Percentiles rank a stretch among this genome's conserved stretches.
Evolutionary conservation across 176 grass and related monocot genomes (phyloP).

Genomic region (Oryza officinalis): DNA sequence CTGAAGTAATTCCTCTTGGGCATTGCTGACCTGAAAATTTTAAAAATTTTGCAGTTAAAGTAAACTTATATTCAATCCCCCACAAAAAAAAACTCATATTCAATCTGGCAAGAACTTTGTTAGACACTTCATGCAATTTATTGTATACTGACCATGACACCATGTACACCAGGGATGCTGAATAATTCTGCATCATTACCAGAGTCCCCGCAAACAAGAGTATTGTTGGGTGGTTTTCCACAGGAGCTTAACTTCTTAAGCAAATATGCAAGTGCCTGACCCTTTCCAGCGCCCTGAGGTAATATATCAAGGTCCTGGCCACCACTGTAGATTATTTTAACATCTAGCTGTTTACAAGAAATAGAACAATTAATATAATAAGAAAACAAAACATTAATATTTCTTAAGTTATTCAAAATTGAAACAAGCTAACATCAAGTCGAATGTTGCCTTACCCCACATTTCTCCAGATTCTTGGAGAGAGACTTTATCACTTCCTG

Average conservation of each 20-base stretch:
- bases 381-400: neutral
- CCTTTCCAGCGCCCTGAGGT: conserved; percentile 84
- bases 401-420: neutral
- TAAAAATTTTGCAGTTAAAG: conserved; percentile 23
- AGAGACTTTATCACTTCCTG: conserved; percentile 68
- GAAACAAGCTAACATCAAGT: neutral
- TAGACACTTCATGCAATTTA: neutral
- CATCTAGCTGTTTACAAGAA: conserved; percentile 67
- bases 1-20: conserved; percentile 74
- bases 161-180: conserved; percentile 74
- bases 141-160: conserved; percentile 78
- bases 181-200: conserved; percentile 89
- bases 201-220: conserved; percentile 88
- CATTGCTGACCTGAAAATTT: conserved; percentile 70
- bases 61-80: conserved; percentile 14
- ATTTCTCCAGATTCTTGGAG: conserved; percentile 49
- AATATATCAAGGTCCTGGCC: conserved; percentile 85
- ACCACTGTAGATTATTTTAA: conserved; percentile 90
- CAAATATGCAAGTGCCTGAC: conserved; percentile 89
- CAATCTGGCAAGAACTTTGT: conserved; percentile 7
- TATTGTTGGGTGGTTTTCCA: conserved; percentile 73
- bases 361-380: conserved; percentile 18
- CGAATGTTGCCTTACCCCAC: conserved; percentile 42
- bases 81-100: too few species aligned
- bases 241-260: conserved; percentile 73